Base-by-base conservation (phyloP, 169 alveolate species). In the Babesia ovis region DNA sequence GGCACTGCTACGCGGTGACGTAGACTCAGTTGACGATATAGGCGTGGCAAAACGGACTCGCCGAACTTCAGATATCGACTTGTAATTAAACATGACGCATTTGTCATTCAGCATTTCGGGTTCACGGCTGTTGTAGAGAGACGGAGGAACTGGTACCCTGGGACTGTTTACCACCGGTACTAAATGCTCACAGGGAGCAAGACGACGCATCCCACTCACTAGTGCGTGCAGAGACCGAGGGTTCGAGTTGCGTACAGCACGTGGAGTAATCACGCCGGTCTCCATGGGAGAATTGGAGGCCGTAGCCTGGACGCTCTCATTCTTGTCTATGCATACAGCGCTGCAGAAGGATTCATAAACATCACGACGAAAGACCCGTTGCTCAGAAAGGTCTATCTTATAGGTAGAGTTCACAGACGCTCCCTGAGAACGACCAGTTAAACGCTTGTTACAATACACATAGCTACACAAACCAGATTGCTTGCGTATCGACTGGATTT, bases 281-380 rank as follows among this genome's bases (percentile, higher is more conserved):
- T 79, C 86, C 74, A 79, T 71, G 4, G 86, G 86, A 34, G 86
- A 79, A 42, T 22, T 43, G 6, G 66, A 45, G 16, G 73, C 77
- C 16, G 56, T n/a, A 14, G 83, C 46, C 25, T 37, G 34, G 31
- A 69, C 71, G 14, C 22, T 42, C 23, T 53, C 60, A 23, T 79
- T 55, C 43, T 59, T 34, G 29, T 79, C 83, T 5, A 79, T 68
- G 34, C 86, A 79, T 50, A 6, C 54, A 0, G 77, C 50, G 25
- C 74, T 53, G 64, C 86, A 79, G 54, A 79, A 79, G 23, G 86
- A 79, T 39, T 79, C 76, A 51, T 70, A 79, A 14, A 66, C 77
- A 14, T 59, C 31, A 18, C 86, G 68, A 3, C 53, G 53, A 66
- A 68, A 79, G 34, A 79, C 51, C 20, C 53, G 61, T 25, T 43